Base-by-base conservation (phyloP, 2,329 filamentous ascomycete species). In the Polychaeton citri region DNA sequence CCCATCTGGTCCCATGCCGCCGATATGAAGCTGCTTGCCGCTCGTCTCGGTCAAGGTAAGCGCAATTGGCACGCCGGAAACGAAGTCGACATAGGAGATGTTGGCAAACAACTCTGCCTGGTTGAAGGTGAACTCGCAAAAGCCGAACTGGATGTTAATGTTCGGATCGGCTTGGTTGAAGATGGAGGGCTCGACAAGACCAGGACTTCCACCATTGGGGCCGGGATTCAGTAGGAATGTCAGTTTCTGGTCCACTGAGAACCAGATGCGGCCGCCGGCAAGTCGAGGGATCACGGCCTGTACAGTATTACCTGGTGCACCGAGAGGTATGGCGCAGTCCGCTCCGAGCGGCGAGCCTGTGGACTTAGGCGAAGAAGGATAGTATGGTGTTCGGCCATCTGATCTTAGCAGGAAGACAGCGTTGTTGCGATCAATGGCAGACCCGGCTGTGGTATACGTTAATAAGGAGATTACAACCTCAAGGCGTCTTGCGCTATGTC, bases 1-100 rank as follows among this genome's bases (percentile, higher is more conserved):
- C 2, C 76, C 77, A 43, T 74, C 60, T 1, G 65, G 42, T 0
- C 62, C 55, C 60, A 81, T 71, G 6, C 80, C 79, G 61, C 53
- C 79, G 80, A 59, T 52, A 35, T 52, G 58, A 36, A 65, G 58
- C 3, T 51, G 57, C 4, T 45, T 44, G 18, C 60, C 60, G 21
- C 53, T 47, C 1, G 53, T 53, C 41, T 58, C 61, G 21, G 51
- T 43, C 16, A 62, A 43, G 5, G 52, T 61, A 13, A 60, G 46
- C 2, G 54, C 50, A n/a, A 68, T 52, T 0, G 60, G 64, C 2
- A 65, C 53, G 36, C 54, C 43, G 3, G 42, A 36, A n/a, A 58
- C 55, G 26, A 58, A 60, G 38, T 59, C 55, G 33, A 59, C 55
- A 33, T 58, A 58, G 36, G 47, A 52, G 45, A 59, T 58, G 41